Evolutionary conservation across 495 filamentous ascomycete species (phyloP).

Genomic region (Xylaria palmicola): DNA sequence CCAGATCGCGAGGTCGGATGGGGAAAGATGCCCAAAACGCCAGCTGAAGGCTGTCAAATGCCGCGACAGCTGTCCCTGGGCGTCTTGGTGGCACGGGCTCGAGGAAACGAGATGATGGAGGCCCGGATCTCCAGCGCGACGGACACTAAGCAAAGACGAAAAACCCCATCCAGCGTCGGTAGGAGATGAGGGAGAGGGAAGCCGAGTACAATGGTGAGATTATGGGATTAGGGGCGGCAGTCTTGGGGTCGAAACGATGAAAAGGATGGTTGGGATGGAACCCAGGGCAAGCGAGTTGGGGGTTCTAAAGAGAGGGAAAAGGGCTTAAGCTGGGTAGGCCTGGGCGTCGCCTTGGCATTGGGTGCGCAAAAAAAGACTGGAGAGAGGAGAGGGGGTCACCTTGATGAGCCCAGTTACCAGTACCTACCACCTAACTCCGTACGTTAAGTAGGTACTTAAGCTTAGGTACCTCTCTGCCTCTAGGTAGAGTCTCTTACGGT

Average conservation of each 20-base stretch:
- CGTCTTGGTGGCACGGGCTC: constrained; percentile 7
- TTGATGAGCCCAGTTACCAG: too few species aligned
- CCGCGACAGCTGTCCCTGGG: constrained; percentile 24
- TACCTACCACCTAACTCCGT: too few species aligned
- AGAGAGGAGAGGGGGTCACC: constrained; percentile 8
- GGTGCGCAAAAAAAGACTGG: neutral
- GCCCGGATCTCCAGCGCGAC: constrained; percentile 39
- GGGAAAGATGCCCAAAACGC: constrained; percentile 23
- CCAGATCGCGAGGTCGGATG: constrained; percentile 28
- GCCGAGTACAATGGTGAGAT: constrained; percentile 14
- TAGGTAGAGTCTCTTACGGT: too few species aligned
- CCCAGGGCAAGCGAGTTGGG: constrained; percentile 23
- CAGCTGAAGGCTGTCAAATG: constrained; percentile 18
- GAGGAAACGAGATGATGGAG: constrained; percentile 27
- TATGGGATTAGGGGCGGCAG: constrained; percentile 18
- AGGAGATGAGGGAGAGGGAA: constrained; percentile 21
- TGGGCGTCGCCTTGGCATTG: constrained; percentile 13
- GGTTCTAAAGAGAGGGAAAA: constrained; percentile 24
- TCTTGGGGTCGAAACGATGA: constrained; percentile 24
- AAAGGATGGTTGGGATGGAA: constrained; percentile 22
- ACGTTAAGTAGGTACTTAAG: too few species aligned
- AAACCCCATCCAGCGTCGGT: constrained; percentile 33
- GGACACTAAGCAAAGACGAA: constrained; percentile 31
- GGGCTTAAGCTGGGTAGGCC: constrained; percentile 15
- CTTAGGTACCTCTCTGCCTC: too few species aligned